Conservation (phyloP, 495 filamentous ascomycete species). For the Penicillium soppii region DNA sequence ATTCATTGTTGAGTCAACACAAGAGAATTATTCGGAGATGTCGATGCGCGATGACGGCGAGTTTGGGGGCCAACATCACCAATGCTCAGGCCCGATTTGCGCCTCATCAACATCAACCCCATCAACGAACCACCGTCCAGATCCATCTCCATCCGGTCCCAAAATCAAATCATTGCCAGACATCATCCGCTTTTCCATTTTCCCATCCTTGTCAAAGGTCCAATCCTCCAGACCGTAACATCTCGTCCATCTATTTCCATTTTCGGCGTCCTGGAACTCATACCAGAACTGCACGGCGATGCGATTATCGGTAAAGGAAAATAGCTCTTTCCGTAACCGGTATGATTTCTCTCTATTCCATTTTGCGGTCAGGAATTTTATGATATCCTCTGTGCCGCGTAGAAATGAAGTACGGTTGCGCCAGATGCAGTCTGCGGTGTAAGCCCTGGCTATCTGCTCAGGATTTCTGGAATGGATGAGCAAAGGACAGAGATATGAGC, state of each 20-base stretch:
- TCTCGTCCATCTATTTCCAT: background rate
- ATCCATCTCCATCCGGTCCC: background rate
- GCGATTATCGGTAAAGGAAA: background rate
- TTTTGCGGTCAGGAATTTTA: background rate
- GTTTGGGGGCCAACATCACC: background rate
- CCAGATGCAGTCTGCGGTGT: background rate
- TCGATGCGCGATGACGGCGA: too few species aligned
- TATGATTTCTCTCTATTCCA: background rate
- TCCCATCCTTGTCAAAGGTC: background rate
- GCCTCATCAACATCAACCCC: background rate
- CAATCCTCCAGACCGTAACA: background rate
- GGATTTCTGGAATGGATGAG: background rate
- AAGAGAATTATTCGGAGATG: too few species aligned
- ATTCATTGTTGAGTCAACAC: too few species aligned
- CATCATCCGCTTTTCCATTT: background rate
- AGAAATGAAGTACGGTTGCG: constrained; percentile 1
- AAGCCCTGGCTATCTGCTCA: background rate
- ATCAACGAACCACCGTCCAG: background rate
- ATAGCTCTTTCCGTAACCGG: background rate
- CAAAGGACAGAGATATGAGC: too few species aligned
- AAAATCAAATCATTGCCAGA: background rate
- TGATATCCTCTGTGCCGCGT: background rate
- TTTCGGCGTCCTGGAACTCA: background rate
- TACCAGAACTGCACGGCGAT: constrained; percentile 1
- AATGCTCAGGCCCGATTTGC: background rate